Evolutionary conservation across 2,329 filamentous ascomycete genomes (phyloP), one percentile per base, ranked within the genome.

Genomic region (Sarocladium brachiariae): DNA sequence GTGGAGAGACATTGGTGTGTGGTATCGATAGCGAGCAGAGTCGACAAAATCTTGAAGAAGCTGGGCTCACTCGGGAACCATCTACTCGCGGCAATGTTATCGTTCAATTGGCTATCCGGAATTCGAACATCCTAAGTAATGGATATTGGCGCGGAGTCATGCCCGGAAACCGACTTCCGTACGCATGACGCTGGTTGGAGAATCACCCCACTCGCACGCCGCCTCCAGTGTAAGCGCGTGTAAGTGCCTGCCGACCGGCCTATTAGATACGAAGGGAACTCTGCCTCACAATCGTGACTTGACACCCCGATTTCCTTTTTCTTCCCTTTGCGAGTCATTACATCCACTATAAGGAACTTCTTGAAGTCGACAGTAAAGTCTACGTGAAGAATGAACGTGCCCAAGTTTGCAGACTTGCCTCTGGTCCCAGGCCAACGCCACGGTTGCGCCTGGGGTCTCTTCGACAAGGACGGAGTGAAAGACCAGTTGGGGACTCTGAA

Each of bases 381-480:
- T n/a, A 13, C 27, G 27, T 30, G 7, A 13, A 30, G 27, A 27
- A 47, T 47, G 43, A 31, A 18, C 3, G 25, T 51, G 13, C 50
- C 50, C 4, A 21, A 33, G 11, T 51, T 39, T 31, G 35, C 33
- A 30, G 41, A 51, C 24, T 24, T 47, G 50, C 50, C 50, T 18
- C 38, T 41, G 3, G 50, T 51, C 13, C n/a, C 27, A 14, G 39
- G 50, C 50, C n/a, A n/a, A 16, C 27, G 25, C 23, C 45, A 69
- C 45, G 70, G 71, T n/a, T 74, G 70, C 51, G 69, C 70, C 16
- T 76, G 73, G 74, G 73, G 74, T 2, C n/a, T 76, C 13, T 74
- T 74, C 51, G 74, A 77, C 61, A 70, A 70, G 49, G 66, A 72
- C 51, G 71, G 69, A 33, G 62, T 70, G 50, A 73, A 73, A 47